Evolutionary conservation across 1,284 basidiomycete genomes (phyloP).

Genomic region (Malassezia psittaci): DNA sequence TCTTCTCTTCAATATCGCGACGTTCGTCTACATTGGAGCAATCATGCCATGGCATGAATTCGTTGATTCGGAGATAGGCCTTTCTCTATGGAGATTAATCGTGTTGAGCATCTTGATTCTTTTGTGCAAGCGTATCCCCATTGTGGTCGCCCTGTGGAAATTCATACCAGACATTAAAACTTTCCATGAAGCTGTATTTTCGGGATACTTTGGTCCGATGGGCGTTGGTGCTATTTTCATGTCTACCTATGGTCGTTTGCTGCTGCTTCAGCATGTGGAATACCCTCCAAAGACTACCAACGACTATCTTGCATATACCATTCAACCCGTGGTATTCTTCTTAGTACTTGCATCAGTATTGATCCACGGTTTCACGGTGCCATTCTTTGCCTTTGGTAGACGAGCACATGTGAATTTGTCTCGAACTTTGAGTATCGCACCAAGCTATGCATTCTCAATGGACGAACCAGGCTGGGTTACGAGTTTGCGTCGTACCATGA

Average conservation of each 20-base stretch:
- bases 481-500: conserved; percentile 23
- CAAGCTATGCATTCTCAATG: conserved; percentile 8
- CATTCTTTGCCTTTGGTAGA: conserved; percentile 44
- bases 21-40: conserved; percentile 48
- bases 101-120: conserved; percentile 38
- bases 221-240: conserved; percentile 47
- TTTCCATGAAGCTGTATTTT: conserved; percentile 45
- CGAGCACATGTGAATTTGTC: conserved; percentile 32
- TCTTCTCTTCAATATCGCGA: conserved; percentile 53
- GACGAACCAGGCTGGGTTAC: conserved; percentile 41
- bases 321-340: conserved; percentile 47
- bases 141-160: conserved; percentile 43
- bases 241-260: conserved; percentile 34
- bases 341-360: conserved; percentile 44
- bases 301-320: conserved; percentile 39
- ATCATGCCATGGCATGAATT: conserved; percentile 44
- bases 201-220: conserved; percentile 47
- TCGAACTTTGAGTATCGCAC: conserved; percentile 30
- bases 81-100: conserved; percentile 40
- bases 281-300: conserved; percentile 37
- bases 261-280: conserved; percentile 34
- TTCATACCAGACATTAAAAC: conserved; percentile 48
- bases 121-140: conserved; percentile 41
- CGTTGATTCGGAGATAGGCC: conserved; percentile 24
- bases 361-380: conserved; percentile 46